Base-by-base conservation (phyloP, 352 stramenopile genomes). In the Globisporangium iwayamae region DNA sequence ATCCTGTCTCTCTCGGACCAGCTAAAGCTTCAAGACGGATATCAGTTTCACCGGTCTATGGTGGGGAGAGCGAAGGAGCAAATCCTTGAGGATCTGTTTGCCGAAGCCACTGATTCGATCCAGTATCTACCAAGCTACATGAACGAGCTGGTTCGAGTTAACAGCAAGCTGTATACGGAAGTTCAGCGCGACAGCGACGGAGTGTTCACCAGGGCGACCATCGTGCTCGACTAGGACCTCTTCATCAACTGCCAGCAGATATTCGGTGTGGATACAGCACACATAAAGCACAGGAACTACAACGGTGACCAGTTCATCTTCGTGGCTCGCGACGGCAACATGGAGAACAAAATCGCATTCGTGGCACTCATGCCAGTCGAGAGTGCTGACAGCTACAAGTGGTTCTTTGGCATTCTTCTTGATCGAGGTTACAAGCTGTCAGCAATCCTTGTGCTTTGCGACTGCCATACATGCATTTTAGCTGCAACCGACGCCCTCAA, bases 221-320 rank as follows among this genome's bases (percentile, higher is more conserved):
- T 67, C 8, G 36, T 63, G 1, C 8, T 72, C 1, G 59, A 70
- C 47, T 59, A 59, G 0, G 8, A 28, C 0, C 60, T 46, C 39
- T 73, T 76, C 52, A 2, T 0, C 0, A 48, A 18, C 14, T 62
- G 63, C 1, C 66, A 66, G 4, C 14, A 58, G 11, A 18, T 72
- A 0, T 77, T 63, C 10, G 47, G 71, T 11, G 58, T 67, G 0
- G 64, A 74, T n/a, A 62, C 59, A 2, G 65, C 62, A 9, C 67
- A 77, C 58, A 70, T 74, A 53, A 77, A 74, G 50, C 60, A 77
- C 50, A 48, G 60, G 4, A 63, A 67, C 16, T 77, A 70, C 56
- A 74, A 72, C 45, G 62, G 63, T 2, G 61, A 62, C 0, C 60
- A 77, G 32, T 62, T 74, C 6, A 32, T 77, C 8, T 50, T 72